Conservation (phyloP, 2,329 filamentous ascomycete genomes). For the Fusarium avenaceum region DNA sequence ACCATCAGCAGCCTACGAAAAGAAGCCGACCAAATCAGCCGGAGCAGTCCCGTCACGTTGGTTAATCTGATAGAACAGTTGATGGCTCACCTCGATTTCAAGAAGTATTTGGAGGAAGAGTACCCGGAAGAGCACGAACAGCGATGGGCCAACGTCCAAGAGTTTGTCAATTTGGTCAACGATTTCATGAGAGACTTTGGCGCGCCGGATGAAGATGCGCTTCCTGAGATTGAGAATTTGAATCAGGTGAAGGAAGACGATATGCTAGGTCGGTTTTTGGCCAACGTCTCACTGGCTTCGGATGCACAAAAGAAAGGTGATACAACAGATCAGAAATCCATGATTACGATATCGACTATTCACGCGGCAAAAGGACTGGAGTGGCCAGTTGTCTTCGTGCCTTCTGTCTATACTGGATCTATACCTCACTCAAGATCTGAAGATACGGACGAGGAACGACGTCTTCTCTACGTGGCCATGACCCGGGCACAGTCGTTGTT, state of each 20-base stretch:
- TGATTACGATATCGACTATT: constrained; percentile 94
- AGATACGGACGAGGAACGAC: constrained; percentile 87
- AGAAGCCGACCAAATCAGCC: constrained; percentile 48
- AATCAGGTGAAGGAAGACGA: constrained; percentile 76
- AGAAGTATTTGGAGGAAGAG: constrained; percentile 78
- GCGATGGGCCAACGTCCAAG: constrained; percentile 89
- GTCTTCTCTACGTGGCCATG: constrained; percentile 96
- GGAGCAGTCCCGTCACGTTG: constrained; percentile 53
- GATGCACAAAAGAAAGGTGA: constrained; percentile 77
- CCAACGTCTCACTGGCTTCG: constrained; percentile 88
- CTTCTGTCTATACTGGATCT: constrained; percentile 88
- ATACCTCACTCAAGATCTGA: constrained; percentile 91
- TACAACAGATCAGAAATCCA: constrained; percentile 67
- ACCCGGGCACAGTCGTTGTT: constrained; percentile 89
- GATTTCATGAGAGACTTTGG: constrained; percentile 71
- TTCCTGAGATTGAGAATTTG: constrained; percentile 78
- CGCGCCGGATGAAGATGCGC: constrained; percentile 64
- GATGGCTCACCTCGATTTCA: constrained; percentile 76
- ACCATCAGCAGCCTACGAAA: constrained; percentile 55
- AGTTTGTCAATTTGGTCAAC: constrained; percentile 83
- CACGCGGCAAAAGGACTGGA: constrained; percentile 96
- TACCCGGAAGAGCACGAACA: constrained; percentile 82
- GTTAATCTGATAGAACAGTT: constrained; percentile 66
- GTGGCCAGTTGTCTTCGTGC: constrained; percentile 96
- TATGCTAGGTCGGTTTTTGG: constrained; percentile 81